Evolutionary conservation across 2,329 filamentous ascomycete genomes (phyloP), one percentile per base, ranked within the genome.

Genomic region (Sarocladium strictum): DNA sequence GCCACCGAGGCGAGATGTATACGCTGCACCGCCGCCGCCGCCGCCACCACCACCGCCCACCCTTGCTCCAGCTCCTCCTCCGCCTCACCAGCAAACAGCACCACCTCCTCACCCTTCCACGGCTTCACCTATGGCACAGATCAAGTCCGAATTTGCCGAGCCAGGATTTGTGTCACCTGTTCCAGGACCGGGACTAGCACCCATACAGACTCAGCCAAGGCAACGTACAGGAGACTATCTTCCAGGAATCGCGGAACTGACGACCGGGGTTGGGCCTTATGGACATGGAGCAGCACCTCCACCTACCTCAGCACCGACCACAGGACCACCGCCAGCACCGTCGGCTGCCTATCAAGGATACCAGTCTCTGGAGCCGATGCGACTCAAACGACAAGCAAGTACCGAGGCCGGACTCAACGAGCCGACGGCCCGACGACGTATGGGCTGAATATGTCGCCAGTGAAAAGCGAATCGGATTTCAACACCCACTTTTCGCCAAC

Each of bases 241-340:
- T n/a, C 83, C 83, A 1, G 77, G 81, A 52, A 74, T 86, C 15
- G 77, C 79, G 33, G 83, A 86, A 63, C 74, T 86, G 61, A 86
- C 83, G 2, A 85, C 82, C 0, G 83, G 83, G 12, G 72, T 84
- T 29, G 83, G 78, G 58, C 79, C 81, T 1, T 85, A 85, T 63
- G 79, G 71, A 3, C 58, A 61, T 2, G 60, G 63, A 38, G 37
- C 77, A 14, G 57, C 59, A 26, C 66, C 45, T 70, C 72, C 17
- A n/a, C 12, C 38, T 7, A 26, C 24, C 10, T 12, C 38, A 15
- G 33, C 2, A 14, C 24, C 32, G 27, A 17, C 38, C 7, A 14
- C 26, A 4, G 47, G 47, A 12, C 47, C 47, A 12, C 47, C 47
- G n/a, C 47, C 47, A 35, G 27, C 47, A 5, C 47, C 47, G 5